Evolutionary conservation across 2,329 filamentous ascomycete species (phyloP).

Genomic region (Paecilomyces niveus): DNA sequence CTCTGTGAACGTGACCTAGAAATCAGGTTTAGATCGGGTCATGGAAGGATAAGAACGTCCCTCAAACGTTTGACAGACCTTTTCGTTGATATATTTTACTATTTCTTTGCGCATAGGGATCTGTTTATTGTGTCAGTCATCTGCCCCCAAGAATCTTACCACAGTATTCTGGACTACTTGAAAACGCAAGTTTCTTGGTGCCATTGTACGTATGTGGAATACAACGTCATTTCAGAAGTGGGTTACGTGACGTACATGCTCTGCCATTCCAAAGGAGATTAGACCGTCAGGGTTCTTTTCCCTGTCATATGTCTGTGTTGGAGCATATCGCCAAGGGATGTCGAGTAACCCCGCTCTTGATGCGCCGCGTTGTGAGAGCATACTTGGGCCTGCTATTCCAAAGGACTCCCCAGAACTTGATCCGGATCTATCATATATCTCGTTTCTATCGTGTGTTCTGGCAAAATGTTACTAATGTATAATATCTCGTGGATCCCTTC

Average conservation of each 20-base stretch:
- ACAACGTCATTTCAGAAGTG: background rate
- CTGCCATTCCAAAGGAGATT: slow-evolving; percentile 29
- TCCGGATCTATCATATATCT: background rate
- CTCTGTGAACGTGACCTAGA: slow-evolving; percentile 22
- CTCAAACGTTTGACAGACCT: slow-evolving; percentile 14
- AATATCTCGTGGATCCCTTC: no score
- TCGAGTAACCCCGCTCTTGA: slow-evolving; percentile 14
- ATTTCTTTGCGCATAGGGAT: slow-evolving; percentile 31
- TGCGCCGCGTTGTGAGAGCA: slow-evolving; percentile 22
- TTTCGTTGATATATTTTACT: slow-evolving; percentile 30
- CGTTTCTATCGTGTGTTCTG: background rate
- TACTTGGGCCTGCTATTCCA: slow-evolving; percentile 2
- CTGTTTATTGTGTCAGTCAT: slow-evolving; percentile 13
- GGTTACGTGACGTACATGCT: slow-evolving; percentile 20
- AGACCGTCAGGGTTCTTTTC: slow-evolving; percentile 23
- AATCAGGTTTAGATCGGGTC: background rate
- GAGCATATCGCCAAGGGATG: slow-evolving; percentile 21
- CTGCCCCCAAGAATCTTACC: background rate
- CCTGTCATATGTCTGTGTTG: slow-evolving; percentile 17
- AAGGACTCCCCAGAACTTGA: background rate
- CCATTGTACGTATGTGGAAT: background rate
- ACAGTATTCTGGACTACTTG: background rate
- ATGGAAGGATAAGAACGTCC: background rate
- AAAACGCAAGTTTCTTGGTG: background rate
- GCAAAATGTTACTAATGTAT: no score